Conservation (phyloP, 805 yeast species). For the Cyberlindnera nakhonratchasimensis region DNA sequence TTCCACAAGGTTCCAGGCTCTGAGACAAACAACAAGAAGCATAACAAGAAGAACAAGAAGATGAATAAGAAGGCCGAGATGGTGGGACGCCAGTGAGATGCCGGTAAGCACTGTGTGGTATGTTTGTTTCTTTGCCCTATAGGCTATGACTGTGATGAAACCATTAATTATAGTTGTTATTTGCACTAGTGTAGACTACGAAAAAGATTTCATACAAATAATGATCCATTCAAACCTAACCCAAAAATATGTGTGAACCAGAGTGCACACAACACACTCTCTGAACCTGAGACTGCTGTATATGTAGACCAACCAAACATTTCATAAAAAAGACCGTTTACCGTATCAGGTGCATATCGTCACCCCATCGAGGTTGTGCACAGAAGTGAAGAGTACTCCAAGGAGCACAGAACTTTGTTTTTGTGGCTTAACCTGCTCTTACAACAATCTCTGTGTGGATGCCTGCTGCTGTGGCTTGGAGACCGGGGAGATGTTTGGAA, state of each 20-base stretch:
- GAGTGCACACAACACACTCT: too few species aligned
- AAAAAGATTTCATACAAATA: background rate
- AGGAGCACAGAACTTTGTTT: too few species aligned
- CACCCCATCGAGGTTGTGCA: too few species aligned
- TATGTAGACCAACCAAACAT: too few species aligned
- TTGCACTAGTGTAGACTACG: background rate
- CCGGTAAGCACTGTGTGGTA: too few species aligned
- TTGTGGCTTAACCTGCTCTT: background rate
- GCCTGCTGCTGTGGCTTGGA: conserved; percentile 15
- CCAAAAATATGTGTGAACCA: too few species aligned
- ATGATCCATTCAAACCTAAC: background rate
- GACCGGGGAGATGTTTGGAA: conserved; percentile 60
- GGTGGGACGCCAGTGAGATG: conserved; percentile 8
- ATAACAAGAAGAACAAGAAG: conserved; percentile 72
- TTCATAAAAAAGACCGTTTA: too few species aligned
- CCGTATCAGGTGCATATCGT: too few species aligned
- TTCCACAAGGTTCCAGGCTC: conserved; percentile 55
- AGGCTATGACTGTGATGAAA: conserved; percentile 10
- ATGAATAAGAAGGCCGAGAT: conserved; percentile 17
- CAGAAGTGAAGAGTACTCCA: too few species aligned
- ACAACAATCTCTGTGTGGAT: conserved; percentile 8
- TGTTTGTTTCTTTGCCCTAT: background rate
- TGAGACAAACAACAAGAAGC: conserved; percentile 49
- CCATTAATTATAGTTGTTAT: background rate
- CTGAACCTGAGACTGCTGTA: too few species aligned